Conservation (phyloP, 371 early-diverging fungal species). For the Chytridium lagenaria region DNA sequence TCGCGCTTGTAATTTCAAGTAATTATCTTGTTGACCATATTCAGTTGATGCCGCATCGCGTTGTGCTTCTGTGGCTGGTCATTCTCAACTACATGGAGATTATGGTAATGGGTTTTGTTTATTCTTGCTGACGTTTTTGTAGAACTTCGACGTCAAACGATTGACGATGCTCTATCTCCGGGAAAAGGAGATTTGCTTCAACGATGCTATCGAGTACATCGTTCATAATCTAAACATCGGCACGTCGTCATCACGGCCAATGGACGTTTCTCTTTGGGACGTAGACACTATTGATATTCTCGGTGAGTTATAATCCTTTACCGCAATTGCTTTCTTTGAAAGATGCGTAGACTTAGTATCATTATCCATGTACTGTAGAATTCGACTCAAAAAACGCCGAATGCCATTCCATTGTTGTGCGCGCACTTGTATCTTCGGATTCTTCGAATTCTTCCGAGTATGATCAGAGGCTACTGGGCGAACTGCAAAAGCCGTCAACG, state of each 20-base stretch:
- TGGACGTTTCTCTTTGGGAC: slow-evolving; percentile 78
- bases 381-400: slow-evolving; percentile 62
- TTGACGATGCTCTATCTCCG: slow-evolving; percentile 69
- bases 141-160: slow-evolving; percentile 80
- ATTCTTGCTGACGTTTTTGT: slow-evolving; percentile 3
- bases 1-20: not conserved
- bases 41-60: not conserved
- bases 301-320: too few relatives aligned
- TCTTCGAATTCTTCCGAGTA: slow-evolving; percentile 71
- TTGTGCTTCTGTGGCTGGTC: slow-evolving; percentile 71
- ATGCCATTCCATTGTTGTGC: slow-evolving; percentile 69
- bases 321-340: too few relatives aligned
- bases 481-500: slow-evolving; percentile 82
- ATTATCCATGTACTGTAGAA: slow-evolving; percentile 38
- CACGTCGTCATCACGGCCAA: slow-evolving; percentile 51
- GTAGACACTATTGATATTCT: slow-evolving; percentile 68
- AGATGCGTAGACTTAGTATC: not conserved
- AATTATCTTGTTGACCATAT: too few relatives aligned
- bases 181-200: slow-evolving; percentile 56
- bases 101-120: slow-evolving; percentile 63
- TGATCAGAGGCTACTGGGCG: slow-evolving; percentile 82
- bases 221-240: slow-evolving; percentile 73
- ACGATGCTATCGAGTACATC: slow-evolving; percentile 64
- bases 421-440: slow-evolving; percentile 76
- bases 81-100: slow-evolving; percentile 80